These are phyloP conservation scores for Sambucus nigra DNA, from an alignment of 129 eudicot species.

Conservation along the genomic window DNA sequence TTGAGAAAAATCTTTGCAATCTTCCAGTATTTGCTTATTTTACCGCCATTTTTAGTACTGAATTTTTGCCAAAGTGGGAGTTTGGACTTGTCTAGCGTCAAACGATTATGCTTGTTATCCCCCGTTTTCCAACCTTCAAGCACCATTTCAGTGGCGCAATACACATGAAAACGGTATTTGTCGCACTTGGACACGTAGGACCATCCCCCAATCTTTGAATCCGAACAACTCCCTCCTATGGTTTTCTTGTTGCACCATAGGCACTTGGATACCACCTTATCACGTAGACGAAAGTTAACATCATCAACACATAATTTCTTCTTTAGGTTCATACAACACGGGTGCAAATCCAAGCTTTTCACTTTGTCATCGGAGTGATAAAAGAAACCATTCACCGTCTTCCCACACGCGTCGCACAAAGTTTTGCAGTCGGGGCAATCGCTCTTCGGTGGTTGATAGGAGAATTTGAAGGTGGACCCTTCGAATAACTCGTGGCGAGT, in stretches of 20 bases:
- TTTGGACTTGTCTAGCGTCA: background rate
- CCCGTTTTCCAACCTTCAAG: conserved; percentile 4
- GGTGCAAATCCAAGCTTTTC: conserved; percentile 13
- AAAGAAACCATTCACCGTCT: background rate
- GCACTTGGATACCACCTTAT: conserved; percentile 4
- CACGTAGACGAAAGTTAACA: background rate
- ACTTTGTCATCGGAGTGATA: conserved; percentile 8
- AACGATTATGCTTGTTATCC: no score
- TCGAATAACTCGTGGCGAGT: conserved; percentile 5
- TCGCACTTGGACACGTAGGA: conserved; percentile 1
- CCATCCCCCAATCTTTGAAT: conserved; percentile 5
- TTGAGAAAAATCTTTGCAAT: background rate
- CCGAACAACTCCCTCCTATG: background rate
- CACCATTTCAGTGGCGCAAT: conserved; percentile 4
- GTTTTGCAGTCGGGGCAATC: background rate
- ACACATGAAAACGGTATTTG: conserved; percentile 6
- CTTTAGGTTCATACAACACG: conserved; percentile 3
- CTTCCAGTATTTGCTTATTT: conserved; percentile 3
- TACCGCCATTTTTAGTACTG: background rate
- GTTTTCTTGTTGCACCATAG: conserved; percentile 3
- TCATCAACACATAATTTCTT: background rate
- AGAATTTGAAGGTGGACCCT: conserved; percentile 5
- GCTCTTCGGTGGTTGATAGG: background rate
- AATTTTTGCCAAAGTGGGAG: background rate
- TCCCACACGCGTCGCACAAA: conserved; percentile 16